A percentile compares a stretch with the other conserved stretches of the same genome.
These are phyloP conservation scores for Cryptococcus jaspeensis DNA, from an alignment of 1,284 basidiomycete genomes.

Conservation along the genomic window DNA sequence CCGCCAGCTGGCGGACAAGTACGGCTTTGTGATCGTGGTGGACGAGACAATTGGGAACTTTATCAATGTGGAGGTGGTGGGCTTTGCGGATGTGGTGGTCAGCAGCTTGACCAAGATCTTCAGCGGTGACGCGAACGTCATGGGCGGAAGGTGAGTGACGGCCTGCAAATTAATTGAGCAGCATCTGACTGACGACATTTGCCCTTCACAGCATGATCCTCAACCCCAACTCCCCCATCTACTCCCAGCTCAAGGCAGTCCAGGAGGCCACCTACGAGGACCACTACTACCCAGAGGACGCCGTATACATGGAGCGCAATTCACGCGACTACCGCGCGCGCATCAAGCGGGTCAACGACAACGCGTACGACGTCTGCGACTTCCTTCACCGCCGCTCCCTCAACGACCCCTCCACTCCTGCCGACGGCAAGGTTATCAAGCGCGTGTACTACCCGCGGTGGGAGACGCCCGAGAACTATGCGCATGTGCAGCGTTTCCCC, in stretches of 20 bases:
- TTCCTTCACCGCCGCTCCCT: constrained; percentile 67
- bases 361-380: constrained; percentile 78
- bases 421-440: constrained; percentile 61
- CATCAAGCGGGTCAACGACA: constrained; percentile 74
- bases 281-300: constrained; percentile 85
- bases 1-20: constrained; percentile 77
- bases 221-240: constrained; percentile 74
- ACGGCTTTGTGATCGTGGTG: constrained; percentile 83
- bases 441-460: constrained; percentile 89
- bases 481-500: constrained; percentile 54
- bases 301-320: constrained; percentile 96
- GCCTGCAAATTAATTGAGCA: neutral
- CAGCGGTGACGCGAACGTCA: constrained; percentile 91
- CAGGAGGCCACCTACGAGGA: constrained; percentile 76
- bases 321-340: constrained; percentile 85
- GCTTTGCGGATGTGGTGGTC: constrained; percentile 88
- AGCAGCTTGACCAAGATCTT: constrained; percentile 94
- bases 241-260: constrained; percentile 62
- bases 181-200: neutral
- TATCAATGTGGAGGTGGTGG: constrained; percentile 88
- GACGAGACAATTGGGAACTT: constrained; percentile 98
- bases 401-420: constrained; percentile 25
- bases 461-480: constrained; percentile 71
- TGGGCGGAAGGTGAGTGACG: constrained; percentile 82
- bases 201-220: constrained; percentile 68